Percentiles rank a stretch among this genome's conserved stretches.
Evolutionary conservation across 2,329 filamentous ascomycete species (phyloP).

Genomic region (Fusarium poae): DNA sequence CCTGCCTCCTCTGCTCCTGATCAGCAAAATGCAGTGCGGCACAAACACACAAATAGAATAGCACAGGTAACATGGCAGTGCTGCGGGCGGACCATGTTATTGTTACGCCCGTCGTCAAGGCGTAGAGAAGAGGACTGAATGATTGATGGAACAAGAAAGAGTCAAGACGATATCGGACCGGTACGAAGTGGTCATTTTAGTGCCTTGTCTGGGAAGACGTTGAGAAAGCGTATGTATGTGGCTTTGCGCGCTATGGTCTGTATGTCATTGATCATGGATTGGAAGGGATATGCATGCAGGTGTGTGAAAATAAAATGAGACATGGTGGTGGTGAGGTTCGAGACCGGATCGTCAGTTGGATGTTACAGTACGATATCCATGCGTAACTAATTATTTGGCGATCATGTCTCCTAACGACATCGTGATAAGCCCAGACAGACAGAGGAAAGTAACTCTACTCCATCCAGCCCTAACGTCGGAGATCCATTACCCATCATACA

Average conservation of each 20-base stretch:
- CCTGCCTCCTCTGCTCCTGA: conserved; percentile 10
- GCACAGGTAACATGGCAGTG: conserved; percentile 34
- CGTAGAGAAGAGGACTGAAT: conserved; percentile 12
- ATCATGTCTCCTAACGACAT: conserved; percentile 23
- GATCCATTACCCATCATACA: background rate
- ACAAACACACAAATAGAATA: conserved; percentile 33
- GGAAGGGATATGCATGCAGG: background rate
- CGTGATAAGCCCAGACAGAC: conserved; percentile 10
- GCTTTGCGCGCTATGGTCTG: conserved; percentile 3
- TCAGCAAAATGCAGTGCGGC: conserved; percentile 23
- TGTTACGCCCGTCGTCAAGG: conserved; percentile 31
- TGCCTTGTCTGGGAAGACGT: conserved; percentile 6
- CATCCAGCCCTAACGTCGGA: conserved; percentile 34
- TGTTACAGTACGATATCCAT: conserved; percentile 28
- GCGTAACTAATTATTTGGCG: conserved; percentile 15
- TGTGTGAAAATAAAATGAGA: conserved; percentile 27
- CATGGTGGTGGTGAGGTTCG: conserved; percentile 22
- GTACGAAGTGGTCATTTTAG: conserved; percentile 12
- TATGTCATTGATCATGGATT: background rate
- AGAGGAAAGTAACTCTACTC: conserved; percentile 7
- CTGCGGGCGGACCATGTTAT: conserved; percentile 32
- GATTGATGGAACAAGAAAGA: conserved; percentile 10
- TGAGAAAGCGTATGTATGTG: conserved; percentile 8
- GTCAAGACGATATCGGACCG: conserved; percentile 1
- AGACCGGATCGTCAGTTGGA: conserved; percentile 37